phyloP scores from a whole-genome alignment of 2,329 filamentous ascomycete genomes.

The Xylaria sp. region DNA sequence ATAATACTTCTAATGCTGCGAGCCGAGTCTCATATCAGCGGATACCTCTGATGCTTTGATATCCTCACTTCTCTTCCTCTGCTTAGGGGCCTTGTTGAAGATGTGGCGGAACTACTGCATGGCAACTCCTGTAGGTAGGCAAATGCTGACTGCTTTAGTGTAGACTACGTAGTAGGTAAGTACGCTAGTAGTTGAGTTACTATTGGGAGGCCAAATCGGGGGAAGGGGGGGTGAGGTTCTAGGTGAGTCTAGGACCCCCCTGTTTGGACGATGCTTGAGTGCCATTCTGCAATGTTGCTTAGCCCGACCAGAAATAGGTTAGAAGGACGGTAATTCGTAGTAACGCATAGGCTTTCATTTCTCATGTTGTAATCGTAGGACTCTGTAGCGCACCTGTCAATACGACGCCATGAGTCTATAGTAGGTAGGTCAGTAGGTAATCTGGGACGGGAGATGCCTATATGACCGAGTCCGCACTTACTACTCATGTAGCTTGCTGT shows the following conservation, averaged over 20 bases:
- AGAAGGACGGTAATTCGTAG: conserved; percentile 11
- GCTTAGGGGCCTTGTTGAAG: background rate
- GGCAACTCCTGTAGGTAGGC: background rate
- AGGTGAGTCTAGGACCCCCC: background rate
- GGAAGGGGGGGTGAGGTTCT: background rate
- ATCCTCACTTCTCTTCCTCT: background rate
- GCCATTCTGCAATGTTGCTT: background rate
- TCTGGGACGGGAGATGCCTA: background rate
- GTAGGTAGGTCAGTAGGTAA: background rate
- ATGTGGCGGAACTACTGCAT: background rate
- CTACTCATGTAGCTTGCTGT: conserved; percentile 6
- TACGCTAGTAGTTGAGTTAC: too few relatives aligned
- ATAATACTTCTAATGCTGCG: too few relatives aligned
- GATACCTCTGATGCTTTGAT: background rate
- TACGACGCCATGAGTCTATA: conserved; percentile 7
- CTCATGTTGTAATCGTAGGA: background rate
- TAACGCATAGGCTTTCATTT: too few relatives aligned
- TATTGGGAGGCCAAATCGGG: too few relatives aligned
- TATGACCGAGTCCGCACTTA: background rate
- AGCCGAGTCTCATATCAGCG: too few relatives aligned
- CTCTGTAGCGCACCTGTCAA: conserved; percentile 6
- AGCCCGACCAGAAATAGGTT: background rate
- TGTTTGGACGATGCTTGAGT: background rate
- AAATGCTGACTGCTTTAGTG: too few relatives aligned
- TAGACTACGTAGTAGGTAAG: too few relatives aligned